Evolutionary conservation across 805 yeast species (phyloP).

Genomic region (Nakazawaea ambrosiae): DNA sequence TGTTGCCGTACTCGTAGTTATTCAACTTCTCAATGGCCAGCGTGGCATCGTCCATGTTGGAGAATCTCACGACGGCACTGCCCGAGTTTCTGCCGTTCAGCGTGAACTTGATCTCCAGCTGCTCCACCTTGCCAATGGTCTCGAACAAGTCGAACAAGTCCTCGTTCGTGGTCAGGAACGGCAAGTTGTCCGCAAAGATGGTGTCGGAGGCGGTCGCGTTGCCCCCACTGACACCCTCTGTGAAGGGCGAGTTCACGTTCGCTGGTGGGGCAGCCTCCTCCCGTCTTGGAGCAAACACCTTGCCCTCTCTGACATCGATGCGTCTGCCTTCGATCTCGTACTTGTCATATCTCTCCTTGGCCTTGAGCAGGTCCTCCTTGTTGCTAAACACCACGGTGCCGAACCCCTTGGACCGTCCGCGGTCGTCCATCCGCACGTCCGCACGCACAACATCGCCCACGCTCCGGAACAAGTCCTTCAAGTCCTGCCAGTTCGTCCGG

Average conservation of each 20-base stretch:
- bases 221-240: constrained; percentile 55
- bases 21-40: constrained; percentile 68
- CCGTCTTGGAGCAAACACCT: constrained; percentile 17
- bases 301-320: constrained; percentile 76
- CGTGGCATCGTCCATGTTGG: constrained; percentile 58
- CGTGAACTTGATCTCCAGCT: constrained; percentile 69
- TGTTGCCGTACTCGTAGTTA: constrained; percentile 79
- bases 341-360: constrained; percentile 65
- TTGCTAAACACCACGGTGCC: constrained; percentile 73
- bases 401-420: constrained; percentile 79
- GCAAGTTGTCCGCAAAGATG: constrained; percentile 72
- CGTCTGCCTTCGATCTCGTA: constrained; percentile 67
- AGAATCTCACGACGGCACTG: constrained; percentile 77
- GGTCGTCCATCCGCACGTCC: constrained; percentile 57
- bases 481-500: constrained; percentile 74
- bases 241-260: constrained; percentile 45
- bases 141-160: constrained; percentile 83
- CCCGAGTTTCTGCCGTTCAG: constrained; percentile 68
- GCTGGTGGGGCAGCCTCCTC: constrained; percentile 12
- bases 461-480: constrained; percentile 75
- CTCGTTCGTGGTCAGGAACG: constrained; percentile 80
- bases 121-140: constrained; percentile 67
- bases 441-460: constrained; percentile 80
- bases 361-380: constrained; percentile 62
- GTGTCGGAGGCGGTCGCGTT: constrained; percentile 50